phyloP scores from a whole-genome alignment of 495 filamentous ascomycete genomes.

The Neurospora sp. region DNA sequence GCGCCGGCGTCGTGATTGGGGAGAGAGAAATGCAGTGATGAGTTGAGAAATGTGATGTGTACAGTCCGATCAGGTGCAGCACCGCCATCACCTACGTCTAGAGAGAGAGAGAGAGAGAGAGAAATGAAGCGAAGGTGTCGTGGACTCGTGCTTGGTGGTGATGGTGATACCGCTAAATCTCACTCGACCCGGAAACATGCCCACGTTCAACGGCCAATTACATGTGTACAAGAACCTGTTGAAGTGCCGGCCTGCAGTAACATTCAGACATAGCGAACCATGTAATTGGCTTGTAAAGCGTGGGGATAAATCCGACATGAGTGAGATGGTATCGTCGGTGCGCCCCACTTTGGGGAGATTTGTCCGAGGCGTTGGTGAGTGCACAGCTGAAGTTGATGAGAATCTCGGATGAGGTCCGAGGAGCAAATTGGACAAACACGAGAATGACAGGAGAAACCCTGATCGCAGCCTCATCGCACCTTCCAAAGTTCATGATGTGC shows the following conservation, averaged over 20 bases:
- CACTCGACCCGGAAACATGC: no score
- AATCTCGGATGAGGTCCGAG: neutral
- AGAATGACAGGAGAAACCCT: neutral
- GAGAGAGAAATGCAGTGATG: neutral
- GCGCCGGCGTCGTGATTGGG: neutral
- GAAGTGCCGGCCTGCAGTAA: no score
- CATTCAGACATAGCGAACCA: no score
- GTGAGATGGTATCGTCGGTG: neutral
- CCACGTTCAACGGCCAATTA: no score
- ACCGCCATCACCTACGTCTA: neutral
- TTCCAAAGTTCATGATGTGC: neutral
- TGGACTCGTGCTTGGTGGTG: neutral
- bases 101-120: no score
- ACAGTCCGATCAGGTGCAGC: neutral
- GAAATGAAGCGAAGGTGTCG: no score
- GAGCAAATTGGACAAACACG: neutral
- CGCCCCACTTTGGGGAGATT: neutral
- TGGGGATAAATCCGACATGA: no score
- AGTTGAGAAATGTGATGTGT: neutral
- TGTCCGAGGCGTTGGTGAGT: neutral
- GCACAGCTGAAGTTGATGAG: neutral
- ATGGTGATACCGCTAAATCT: neutral
- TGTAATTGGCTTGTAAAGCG: no score
- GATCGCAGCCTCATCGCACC: neutral
- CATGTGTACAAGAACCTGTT: no score